Evolutionary conservation across 129 eudicot genomes (phyloP), one percentile per base, ranked within the genome.

Genomic region (Flaveria bidentis): DNA sequence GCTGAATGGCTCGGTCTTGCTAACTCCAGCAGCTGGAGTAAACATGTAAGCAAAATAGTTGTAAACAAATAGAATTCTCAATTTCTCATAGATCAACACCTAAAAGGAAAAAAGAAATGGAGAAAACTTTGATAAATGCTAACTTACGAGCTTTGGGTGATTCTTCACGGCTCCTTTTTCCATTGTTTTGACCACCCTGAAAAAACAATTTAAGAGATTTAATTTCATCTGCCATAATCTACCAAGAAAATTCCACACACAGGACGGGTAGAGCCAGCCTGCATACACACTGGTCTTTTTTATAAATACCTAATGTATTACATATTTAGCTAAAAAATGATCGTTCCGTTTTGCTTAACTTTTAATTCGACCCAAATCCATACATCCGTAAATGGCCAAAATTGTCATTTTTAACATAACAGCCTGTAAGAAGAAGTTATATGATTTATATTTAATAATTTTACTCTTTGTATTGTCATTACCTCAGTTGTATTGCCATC

Each of bases 111-210:
- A 58, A 53, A 7, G 33, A 45, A 7, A 33, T 13, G 41, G 25
- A 15, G 42, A 58, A 60, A 36, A 70, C 61, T 30, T 50, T 23
- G 39, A 67, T 44, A 67, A 10, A 71, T 4, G 30, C 69, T 28
- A 82, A 57, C 89, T 75, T 81, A 94, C 99, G 85, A 76, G 65
- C 49, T 70, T 72, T 80, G 41, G 96, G 88, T 65, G 93, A 83
- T 69, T 79, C 93, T 76, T 86, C 89, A 3, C 93, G 86, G 45
- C 90, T 89, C 81, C 96, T 91, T 81, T 91, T 94, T 86, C 91
- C 86, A 45, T 78, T 78, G 66, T 44, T 82, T 73, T 82, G 84
- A 85, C 72, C 86, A 67, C 86, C 87, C 98, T 90, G 85, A 41
- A 77, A 76, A 30, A 76, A 58, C 1, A 52, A 36, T 39, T 56